A percentile compares a stretch with the other conserved stretches of the same genome.
Conservation (phyloP, 2,329 filamentous ascomycete genomes). For the Coniochaeta sp. region DNA sequence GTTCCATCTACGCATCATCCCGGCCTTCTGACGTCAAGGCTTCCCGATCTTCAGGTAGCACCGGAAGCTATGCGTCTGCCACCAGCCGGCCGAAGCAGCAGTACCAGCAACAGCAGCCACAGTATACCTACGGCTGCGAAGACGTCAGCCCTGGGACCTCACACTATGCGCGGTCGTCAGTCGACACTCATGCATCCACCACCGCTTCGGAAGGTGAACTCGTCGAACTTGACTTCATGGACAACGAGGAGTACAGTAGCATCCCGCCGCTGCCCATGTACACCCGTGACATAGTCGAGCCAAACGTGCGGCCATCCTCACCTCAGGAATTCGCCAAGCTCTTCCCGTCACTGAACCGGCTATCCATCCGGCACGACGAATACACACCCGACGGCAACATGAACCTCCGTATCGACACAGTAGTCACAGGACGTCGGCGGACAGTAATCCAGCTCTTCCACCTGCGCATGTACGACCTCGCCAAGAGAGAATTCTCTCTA, state of each 20-base stretch:
- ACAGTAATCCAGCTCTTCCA: conserved; percentile 79
- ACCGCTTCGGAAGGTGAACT: conserved; percentile 55
- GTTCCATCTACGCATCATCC: conserved; percentile 35
- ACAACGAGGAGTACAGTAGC: conserved; percentile 29
- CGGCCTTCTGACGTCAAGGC: conserved; percentile 28
- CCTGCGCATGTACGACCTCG: conserved; percentile 87
- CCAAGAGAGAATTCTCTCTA: conserved; percentile 79
- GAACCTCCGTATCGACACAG: conserved; percentile 85
- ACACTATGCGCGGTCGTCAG: conserved; percentile 49
- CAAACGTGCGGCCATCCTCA: conserved; percentile 67
- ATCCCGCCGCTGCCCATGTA: conserved; percentile 53
- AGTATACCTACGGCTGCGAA: conserved; percentile 12
- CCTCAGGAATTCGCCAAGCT: conserved; percentile 75
- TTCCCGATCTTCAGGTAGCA: conserved; percentile 13
- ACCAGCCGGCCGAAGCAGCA: conserved; percentile 3
- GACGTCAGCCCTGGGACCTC: conserved; percentile 18
- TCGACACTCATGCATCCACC: conserved; percentile 76
- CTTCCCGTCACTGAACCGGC: conserved; percentile 76
- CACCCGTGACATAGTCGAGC: conserved; percentile 53
- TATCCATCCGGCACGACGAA: conserved; percentile 86
- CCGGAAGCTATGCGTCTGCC: conserved; percentile 3
- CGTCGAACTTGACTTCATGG: conserved; percentile 21
- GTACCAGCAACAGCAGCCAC: background rate
- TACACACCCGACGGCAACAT: conserved; percentile 88
- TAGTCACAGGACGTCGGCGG: conserved; percentile 57